Evolutionary conservation across 2,329 filamentous ascomycete species (phyloP), one percentile per base, ranked within the genome.

Genomic region (Scedosporium dehoogii): DNA sequence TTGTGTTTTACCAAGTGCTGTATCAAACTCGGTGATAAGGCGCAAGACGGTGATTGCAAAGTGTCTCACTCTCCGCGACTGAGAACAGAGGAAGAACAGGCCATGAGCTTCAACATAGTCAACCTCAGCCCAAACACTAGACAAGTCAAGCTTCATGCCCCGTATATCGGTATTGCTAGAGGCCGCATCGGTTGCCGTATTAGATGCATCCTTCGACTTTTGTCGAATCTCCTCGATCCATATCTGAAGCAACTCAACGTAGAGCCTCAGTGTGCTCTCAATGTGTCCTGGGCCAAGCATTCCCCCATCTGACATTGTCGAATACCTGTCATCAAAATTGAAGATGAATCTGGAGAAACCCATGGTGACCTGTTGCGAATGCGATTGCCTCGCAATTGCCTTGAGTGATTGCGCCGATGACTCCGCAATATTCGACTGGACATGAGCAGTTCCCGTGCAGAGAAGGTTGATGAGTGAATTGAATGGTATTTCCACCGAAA

Each of bases 331-430:
- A 73, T 99, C 96, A 72, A 97, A 99, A 68, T 94, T 96, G 78
- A 99, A 99, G 61, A 99, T 99, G 74, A 97, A 99, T 27, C 92
- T 84, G 44, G 94, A 91, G 74, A 99, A 99, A 0, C 94, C 93
- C 74, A 96, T 96, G 0, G 92, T 96, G 3, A 99, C 94, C 73
- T 94, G 90, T 68, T 99, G 92, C 0, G 94, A 92, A 74, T 96
- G 90, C 6, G 89, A 90, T 70, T 99, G 94, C 38, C 90, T 84
- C 10, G 96, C 94, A 69, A 99, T 99, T 0, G 93, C 93, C 72
- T 97, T 97, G 16, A 99, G 76, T 1, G 94, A 97, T 67, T 92
- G 89, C 3, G 92, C 90, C 1, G 96, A 97, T 0, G 94, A 97
- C 53, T 86, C 84, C 1, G 94, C 96, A 72, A 99, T 97, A 63